Percentiles rank a stretch among this genome's conserved stretches.
These are phyloP conservation scores for Spongospora subterranea DNA, from an alignment of 208 protist species.

Conservation along the genomic window DNA sequence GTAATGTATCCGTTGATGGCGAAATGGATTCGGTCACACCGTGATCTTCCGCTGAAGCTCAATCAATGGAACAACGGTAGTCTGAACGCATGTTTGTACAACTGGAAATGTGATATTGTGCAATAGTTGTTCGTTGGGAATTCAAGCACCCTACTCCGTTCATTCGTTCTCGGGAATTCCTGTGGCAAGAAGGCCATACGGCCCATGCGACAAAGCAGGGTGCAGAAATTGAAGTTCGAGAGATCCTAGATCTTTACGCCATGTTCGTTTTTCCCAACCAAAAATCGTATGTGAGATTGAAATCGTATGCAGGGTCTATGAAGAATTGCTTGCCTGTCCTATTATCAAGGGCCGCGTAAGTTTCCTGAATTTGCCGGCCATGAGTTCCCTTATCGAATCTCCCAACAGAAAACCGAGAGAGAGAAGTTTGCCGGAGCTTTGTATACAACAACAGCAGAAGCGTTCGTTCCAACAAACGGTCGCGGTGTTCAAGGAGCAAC, in stretches of 20 bases:
- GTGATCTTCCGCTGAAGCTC: conserved; percentile 93
- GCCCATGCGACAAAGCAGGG: conserved; percentile 55
- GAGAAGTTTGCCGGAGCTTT: conserved; percentile 98
- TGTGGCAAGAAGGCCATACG: conserved; percentile 98
- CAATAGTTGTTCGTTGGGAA: conserved; percentile 98
- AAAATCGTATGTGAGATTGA: not conserved
- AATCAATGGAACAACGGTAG: conserved; percentile 69
- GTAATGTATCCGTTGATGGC: conserved; percentile 63
- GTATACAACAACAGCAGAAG: conserved; percentile 97
- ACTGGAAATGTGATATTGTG: not conserved
- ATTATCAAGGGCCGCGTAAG: conserved; percentile 90
- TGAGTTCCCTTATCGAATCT: too few relatives aligned
- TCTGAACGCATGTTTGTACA: not conserved
- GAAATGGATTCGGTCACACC: conserved; percentile 95
- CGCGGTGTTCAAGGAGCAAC: conserved; percentile 88
- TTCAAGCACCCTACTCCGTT: conserved; percentile 98
- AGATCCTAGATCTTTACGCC: conserved; percentile 62
- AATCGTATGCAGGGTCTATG: conserved; percentile 82
- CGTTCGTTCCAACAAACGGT: conserved; percentile 93
- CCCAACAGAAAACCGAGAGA: conserved; percentile 98
- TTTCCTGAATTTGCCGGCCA: too few relatives aligned
- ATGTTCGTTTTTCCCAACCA: not conserved
- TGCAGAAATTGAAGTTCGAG: conserved; percentile 13
- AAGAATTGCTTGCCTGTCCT: conserved; percentile 94
- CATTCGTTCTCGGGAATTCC: conserved; percentile 97